phyloP scores from a whole-genome alignment of 2,329 filamentous ascomycete species.

The Monilinia aucupariae region DNA sequence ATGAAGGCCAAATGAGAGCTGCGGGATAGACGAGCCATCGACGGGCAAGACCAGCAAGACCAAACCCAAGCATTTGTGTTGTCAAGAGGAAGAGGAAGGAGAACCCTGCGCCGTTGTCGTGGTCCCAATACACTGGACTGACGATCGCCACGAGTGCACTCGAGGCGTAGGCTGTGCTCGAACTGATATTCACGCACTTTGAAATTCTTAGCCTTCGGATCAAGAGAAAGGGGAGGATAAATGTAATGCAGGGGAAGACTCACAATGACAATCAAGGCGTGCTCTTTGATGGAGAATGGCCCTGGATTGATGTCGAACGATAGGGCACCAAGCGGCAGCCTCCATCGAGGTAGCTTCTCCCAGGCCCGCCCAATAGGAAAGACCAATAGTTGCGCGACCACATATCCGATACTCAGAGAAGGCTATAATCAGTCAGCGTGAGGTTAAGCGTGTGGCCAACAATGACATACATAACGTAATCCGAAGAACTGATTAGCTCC shows the following conservation, averaged over 20 bases:
- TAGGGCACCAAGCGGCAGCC: slow-evolving; percentile 42
- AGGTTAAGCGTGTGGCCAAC: background rate
- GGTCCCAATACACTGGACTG: slow-evolving; percentile 47
- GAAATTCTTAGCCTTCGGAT: slow-evolving; percentile 45
- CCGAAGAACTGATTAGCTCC: slow-evolving; percentile 25
- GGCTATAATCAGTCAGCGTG: slow-evolving; percentile 15
- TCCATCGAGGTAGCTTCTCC: slow-evolving; percentile 44
- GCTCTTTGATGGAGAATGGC: slow-evolving; percentile 60
- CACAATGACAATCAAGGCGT: slow-evolving; percentile 55
- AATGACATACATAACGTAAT: slow-evolving; percentile 15
- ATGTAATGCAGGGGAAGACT: background rate
- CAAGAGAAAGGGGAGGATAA: too few relatives aligned
- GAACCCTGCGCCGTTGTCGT: slow-evolving; percentile 42
- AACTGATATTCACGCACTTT: slow-evolving; percentile 35
- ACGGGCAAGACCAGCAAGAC: slow-evolving; percentile 46
- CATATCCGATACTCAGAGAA: slow-evolving; percentile 20
- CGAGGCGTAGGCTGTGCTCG: slow-evolving; percentile 42
- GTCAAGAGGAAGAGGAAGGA: slow-evolving; percentile 46
- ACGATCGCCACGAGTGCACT: slow-evolving; percentile 48
- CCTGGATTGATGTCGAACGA: slow-evolving; percentile 49
- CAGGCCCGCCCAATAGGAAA: slow-evolving; percentile 48
- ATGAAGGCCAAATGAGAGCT: slow-evolving; percentile 48
- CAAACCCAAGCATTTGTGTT: slow-evolving; percentile 52
- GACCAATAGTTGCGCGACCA: slow-evolving; percentile 25
- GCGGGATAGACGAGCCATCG: slow-evolving; percentile 49